These are phyloP conservation scores for Epichloe scottii DNA, from an alignment of 2,329 filamentous ascomycete species.

Conservation along the genomic window DNA sequence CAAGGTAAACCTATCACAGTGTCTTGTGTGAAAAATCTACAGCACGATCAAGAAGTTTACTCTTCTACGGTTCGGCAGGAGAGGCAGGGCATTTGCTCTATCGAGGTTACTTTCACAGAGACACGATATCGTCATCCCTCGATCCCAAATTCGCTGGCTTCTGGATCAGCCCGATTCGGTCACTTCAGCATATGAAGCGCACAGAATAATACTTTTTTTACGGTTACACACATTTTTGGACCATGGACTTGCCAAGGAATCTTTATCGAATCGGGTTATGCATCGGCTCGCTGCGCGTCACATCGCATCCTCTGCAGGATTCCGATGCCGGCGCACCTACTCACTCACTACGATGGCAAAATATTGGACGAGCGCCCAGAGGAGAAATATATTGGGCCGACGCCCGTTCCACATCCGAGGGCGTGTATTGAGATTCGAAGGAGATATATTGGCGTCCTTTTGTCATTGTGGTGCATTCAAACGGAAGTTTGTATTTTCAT, in stretches of 20 bases:
- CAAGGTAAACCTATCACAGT: not conserved
- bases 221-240: slow-evolving; percentile 32
- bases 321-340: slow-evolving; percentile 33
- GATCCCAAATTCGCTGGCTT: slow-evolving; percentile 31
- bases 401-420: slow-evolving; percentile 19
- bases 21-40: not conserved
- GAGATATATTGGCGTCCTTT: slow-evolving; percentile 1
- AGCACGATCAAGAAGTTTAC: not conserved
- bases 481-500: too few species aligned
- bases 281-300: slow-evolving; percentile 32
- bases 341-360: slow-evolving; percentile 41
- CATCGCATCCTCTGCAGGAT: slow-evolving; percentile 24
- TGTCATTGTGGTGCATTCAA: not conserved
- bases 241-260: slow-evolving; percentile 18
- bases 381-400: slow-evolving; percentile 31
- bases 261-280: slow-evolving; percentile 28
- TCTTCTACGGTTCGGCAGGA: slow-evolving; percentile 26
- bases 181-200: slow-evolving; percentile 28
- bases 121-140: slow-evolving; percentile 32
- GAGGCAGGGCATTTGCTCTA: slow-evolving; percentile 27
- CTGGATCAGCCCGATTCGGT: slow-evolving; percentile 33
- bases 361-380: slow-evolving; percentile 26
- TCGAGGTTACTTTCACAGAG: slow-evolving; percentile 28
- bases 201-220: slow-evolving; percentile 23
- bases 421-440: slow-evolving; percentile 16